Evolutionary conservation across 1,139 yeast genomes (phyloP), one percentile per base, ranked within the genome.

Genomic region (Candida anutae): DNA sequence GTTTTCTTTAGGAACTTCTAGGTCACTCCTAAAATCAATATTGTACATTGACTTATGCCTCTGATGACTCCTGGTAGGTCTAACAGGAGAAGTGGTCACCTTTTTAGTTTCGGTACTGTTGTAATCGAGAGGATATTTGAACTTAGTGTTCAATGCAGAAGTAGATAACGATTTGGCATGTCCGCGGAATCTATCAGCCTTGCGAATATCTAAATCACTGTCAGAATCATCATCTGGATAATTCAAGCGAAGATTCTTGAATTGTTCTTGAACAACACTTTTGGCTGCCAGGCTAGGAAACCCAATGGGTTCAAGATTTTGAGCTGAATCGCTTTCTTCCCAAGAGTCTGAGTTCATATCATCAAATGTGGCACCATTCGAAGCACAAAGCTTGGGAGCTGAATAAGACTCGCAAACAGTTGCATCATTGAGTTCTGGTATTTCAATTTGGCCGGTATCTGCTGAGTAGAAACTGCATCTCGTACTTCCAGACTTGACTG

Each of bases 1-100:
- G n/a, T n/a, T n/a, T n/a, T n/a, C n/a, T n/a, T n/a, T n/a, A n/a
- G n/a, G n/a, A n/a, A n/a, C n/a, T n/a, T n/a, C n/a, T n/a, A n/a
- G n/a, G n/a, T 17, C 19, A 17, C 13, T 12, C 26, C 52, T 44
- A 29, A 60, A 55, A 22, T 59, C 57, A 25, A 64, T 61, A 28
- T 52, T 52, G 31, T 53, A 58, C 62, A 63, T 50, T 3, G 69
- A 62, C 30, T 54, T 55, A 27, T 58, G 60, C 25, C 71, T 58
- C 12, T 53, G 41, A 31, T 64, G 71, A 28, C 57, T 52, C 27
- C 43, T 42, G 5, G n/a, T n/a, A n/a, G n/a, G n/a, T n/a, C n/a
- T n/a, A n/a, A n/a, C n/a, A n/a, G n/a, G n/a, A n/a, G n/a, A n/a
- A n/a, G n/a, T n/a, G n/a, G n/a, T n/a, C n/a, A n/a, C n/a, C n/a